These are phyloP conservation scores for Annulohypoxylon truncatum DNA, from an alignment of 2,329 filamentous ascomycete genomes.

Conservation along the genomic window DNA sequence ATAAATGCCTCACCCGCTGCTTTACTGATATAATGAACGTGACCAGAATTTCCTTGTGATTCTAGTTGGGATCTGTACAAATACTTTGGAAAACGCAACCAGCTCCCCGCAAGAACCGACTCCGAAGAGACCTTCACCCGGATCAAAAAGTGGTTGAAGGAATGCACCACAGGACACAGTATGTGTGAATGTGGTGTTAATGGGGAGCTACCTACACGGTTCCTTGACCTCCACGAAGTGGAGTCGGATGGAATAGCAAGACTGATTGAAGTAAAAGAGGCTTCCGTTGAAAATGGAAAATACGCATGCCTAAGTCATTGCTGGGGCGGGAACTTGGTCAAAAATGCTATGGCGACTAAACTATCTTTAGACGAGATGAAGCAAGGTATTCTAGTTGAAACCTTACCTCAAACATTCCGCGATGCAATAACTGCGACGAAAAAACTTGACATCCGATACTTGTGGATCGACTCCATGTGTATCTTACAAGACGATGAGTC, in stretches of 20 bases:
- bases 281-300: not conserved
- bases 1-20: no score
- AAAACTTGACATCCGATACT: slow-evolving; percentile 5
- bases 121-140: not conserved
- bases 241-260: not conserved
- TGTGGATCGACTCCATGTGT: slow-evolving; percentile 29
- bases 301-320: slow-evolving; percentile 14
- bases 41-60: not conserved
- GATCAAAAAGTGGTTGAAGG: not conserved
- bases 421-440: not conserved
- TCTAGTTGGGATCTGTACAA: not conserved
- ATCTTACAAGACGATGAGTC: slow-evolving; percentile 21
- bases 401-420: not conserved
- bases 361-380: not conserved
- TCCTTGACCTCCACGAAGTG: not conserved
- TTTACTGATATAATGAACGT: not conserved
- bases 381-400: not conserved
- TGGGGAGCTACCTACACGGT: not conserved
- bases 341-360: not conserved
- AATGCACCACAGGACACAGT: not conserved
- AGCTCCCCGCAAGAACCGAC: not conserved
- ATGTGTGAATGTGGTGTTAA: not conserved
- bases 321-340: slow-evolving; percentile 1
- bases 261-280: not conserved
- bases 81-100: not conserved